Base-by-base conservation (phyloP, 257 asterid species). In the Solanum gracilifrons region DNA sequence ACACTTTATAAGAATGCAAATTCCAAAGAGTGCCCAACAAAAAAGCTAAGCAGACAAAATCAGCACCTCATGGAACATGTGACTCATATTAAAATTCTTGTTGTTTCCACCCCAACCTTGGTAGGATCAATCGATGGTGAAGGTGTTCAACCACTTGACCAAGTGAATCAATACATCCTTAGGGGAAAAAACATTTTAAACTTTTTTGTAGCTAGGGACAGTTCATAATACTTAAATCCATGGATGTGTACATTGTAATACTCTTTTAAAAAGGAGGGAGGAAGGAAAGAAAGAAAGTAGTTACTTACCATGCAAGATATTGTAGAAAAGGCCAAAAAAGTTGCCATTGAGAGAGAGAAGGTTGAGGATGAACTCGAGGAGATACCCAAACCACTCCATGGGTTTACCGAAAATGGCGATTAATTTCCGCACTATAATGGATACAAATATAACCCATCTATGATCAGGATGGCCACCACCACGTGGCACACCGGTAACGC, bases 381-480 rank as follows among this genome's bases (percentile, higher is more conserved):
- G 32, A 86, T 86, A 94, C 58, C 98, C 99, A 87, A 31, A 15
- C 94, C 95, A 93, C 71, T 94, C 95, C 98, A 97, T 88, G 31
- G 98, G 99, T 90, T 93, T 93, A 37, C 94, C 92, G 18, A 93
- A 84, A 86, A 92, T 32, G 91, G 92, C 90, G 5, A 97, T 89
- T 69, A 95, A 86, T 87, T 93, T 97, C 90, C 99, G 91, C 23
- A 76, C 93, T 13, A 95, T 32, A 73, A 95, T 89, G 9, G 99
- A 95, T 18, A 95, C 93, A 73, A 95, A 88, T 60, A 97, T 93
- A 33, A 97, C 96, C 99, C 98, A 95, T 90, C 94, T 90, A 23
- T 92, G 97, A 84, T 90, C 94, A 69, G 90, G 86, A 29, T 87
- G 83, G 86, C 48, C 90, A 58, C n/a, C 90, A 4, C 31, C 89